Percentiles rank a stretch among this genome's conserved stretches.
These are phyloP conservation scores for Xylogone sp. DNA, from an alignment of 2,329 filamentous ascomycete species.

Conservation along the genomic window DNA sequence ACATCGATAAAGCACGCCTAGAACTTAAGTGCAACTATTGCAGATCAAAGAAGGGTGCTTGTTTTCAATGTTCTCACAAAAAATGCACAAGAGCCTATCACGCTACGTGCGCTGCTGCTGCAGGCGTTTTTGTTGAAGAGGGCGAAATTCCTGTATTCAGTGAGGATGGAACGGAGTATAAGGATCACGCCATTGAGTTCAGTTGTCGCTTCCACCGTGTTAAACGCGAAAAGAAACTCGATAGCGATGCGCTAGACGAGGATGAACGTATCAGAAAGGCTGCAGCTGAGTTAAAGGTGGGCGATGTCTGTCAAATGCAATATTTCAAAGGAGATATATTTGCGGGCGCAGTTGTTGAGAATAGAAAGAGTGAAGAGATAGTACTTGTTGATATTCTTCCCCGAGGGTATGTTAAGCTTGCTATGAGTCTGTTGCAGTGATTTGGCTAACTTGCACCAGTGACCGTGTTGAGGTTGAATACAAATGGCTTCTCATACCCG, in stretches of 20 bases:
- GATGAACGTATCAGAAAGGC: conserved; percentile 65
- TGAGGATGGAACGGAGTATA: conserved; percentile 89
- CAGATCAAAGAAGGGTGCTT: conserved; percentile 89
- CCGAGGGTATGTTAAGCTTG: conserved; percentile 59
- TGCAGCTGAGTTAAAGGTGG: conserved; percentile 63
- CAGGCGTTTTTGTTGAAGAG: conserved; percentile 87
- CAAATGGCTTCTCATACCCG: conserved; percentile 76
- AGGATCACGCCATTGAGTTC: conserved; percentile 86
- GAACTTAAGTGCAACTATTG: conserved; percentile 95
- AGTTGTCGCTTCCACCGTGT: conserved; percentile 91
- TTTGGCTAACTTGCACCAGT: conserved; percentile 45
- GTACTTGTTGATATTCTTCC: conserved; percentile 81
- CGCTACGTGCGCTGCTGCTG: conserved; percentile 87
- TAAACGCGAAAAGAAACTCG: conserved; percentile 75
- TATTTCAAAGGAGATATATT: conserved; percentile 82
- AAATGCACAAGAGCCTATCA: conserved; percentile 94
- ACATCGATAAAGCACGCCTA: conserved; percentile 80
- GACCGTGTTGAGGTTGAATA: conserved; percentile 76
- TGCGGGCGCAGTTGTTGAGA: conserved; percentile 83
- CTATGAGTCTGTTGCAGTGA: conserved; percentile 6
- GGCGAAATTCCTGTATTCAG: conserved; percentile 82
- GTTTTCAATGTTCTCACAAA: conserved; percentile 93
- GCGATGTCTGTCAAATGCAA: conserved; percentile 85
- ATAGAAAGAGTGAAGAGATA: conserved; percentile 69
- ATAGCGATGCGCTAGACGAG: conserved; percentile 65